Evolutionary conservation across 768 basidiomycete species (phyloP).

Genomic region (Rhizopogon roseolus): DNA sequence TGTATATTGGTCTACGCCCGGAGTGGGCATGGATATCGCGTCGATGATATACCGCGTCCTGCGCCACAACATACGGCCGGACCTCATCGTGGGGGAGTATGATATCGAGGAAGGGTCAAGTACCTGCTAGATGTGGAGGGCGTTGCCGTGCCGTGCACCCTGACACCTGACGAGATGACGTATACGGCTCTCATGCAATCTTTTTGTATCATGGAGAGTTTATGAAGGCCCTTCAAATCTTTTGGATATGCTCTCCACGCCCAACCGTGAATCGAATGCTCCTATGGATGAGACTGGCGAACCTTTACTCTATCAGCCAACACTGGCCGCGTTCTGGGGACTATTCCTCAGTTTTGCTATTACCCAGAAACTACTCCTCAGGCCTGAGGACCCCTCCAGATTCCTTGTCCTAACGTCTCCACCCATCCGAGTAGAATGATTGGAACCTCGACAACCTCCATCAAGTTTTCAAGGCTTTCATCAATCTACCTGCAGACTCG

Average conservation of each 20-base stretch:
- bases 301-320: conserved; percentile 35
- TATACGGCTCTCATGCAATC: conserved; percentile 67
- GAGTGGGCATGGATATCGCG: conserved; percentile 52
- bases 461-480: conserved; percentile 55
- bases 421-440: not conserved
- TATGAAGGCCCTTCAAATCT: conserved; percentile 44
- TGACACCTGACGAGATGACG: conserved; percentile 60
- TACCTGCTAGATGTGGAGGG: conserved; percentile 39
- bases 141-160: conserved; percentile 36
- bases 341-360: conserved; percentile 76
- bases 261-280: conserved; percentile 33
- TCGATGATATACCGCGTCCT: conserved; percentile 60
- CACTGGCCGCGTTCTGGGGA: conserved; percentile 55
- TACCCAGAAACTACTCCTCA: conserved; percentile 29
- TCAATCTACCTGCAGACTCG: conserved; percentile 44
- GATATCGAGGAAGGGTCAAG: conserved; percentile 28
- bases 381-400: conserved; percentile 11
- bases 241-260: conserved; percentile 62
- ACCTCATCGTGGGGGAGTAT: conserved; percentile 26
- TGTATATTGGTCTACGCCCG: conserved; percentile 66
- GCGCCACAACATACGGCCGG: conserved; percentile 44
- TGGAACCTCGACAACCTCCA: conserved; percentile 62
- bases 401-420: conserved; percentile 2
- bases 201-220: conserved; percentile 68
- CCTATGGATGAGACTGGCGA: conserved; percentile 20